Base-by-base conservation (phyloP, 2,329 filamentous ascomycete genomes). In the Hypomyces rosellus region DNA sequence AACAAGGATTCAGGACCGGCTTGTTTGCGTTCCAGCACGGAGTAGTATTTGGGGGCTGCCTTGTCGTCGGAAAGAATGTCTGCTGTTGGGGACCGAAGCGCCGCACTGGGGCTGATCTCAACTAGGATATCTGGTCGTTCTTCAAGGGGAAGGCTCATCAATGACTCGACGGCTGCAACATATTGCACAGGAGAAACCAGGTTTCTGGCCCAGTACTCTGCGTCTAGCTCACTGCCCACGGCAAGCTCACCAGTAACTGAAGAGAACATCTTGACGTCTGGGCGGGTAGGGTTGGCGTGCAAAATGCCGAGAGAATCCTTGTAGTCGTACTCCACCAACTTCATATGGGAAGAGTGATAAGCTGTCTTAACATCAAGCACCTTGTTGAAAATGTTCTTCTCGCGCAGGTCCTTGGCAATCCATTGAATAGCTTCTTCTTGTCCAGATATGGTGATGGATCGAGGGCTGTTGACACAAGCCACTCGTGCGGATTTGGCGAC, bases 321-420 rank as follows among this genome's bases (percentile, higher is more conserved):
- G 51, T 75, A 75, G n/a, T 64, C 62, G 1, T 63, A 56, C 34
- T 65, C 64, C 4, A 74, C 62, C 1, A 63, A 51, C 16, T 58
- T 59, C 73, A 76, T 75, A 25, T 75, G 70, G 1, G 63, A 63
- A 1, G 73, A 75, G 51, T 76, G 73, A 40, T 76, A 76, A 1
- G 73, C 71, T 3, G 65, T 61, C 5, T 63, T 59, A 12, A 75
- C 69, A 2, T 63, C 55, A 7, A 75, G 61, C 1, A 67, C 50
- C 4, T 65, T 65, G 43, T 63, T 62, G 38, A 69, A 70, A 5
- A 74, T 53, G 0, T 53, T 60, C 34, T 58, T 63, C 0, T 51
- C 49, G 12, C 57, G 54, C 15, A 74, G 56, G 9, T 71, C 62
- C 3, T 59, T 54, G 3, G 61, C 58, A 42, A 73, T 61, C 5